Base-by-base conservation (phyloP, 2,329 filamentous ascomycete species). In the Fusarium nisikadoi region DNA sequence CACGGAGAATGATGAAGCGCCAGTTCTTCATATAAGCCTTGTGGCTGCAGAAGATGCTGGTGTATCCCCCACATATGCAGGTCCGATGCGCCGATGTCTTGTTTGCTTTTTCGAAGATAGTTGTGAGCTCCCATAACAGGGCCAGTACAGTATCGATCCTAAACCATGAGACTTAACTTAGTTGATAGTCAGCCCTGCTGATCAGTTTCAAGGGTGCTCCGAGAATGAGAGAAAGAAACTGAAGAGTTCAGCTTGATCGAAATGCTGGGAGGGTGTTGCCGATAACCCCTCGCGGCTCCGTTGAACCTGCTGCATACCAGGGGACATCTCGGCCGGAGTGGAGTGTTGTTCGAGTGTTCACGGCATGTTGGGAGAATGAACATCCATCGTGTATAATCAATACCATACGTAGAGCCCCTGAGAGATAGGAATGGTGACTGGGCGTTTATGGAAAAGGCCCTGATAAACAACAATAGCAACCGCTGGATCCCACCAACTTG, bases 41-140 rank as follows among this genome's bases (percentile, higher is more conserved):
- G 67, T 43, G 62, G 54, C 54, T 70, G 64, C 62, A 71, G 49
- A 54, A 49, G 41, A 62, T 68, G 55, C 33, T 35, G 53, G 64
- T 49, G 57, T 39, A 54, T 67, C 46, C 31, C 56, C 70, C 71
- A 50, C 59, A 65, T 62, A 76, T 76, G 75, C 73, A 75, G 63
- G 68, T 74, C 61, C 47, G 66, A 68, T 62, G 29, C 42, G 41
- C 33, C 33, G 31, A 53, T 61, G 55, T 62, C 36, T 63, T 64
- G 49, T 45, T 65, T 49, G 56, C 56, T 62, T 49, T 56, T 56
- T 58, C 23, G 10, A 35, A 47, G 25, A 53, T 62, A 64, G 52
- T 52, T 68, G 57, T n/a, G 38, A 49, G 41, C 38, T 43, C 25
- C 29, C 31, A 55, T 41, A 45, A 14, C 38, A 55, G 49, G 47